These are phyloP conservation scores for Backusella circina DNA, from an alignment of 192 early-diverging fungal genomes.

Conservation along the genomic window DNA sequence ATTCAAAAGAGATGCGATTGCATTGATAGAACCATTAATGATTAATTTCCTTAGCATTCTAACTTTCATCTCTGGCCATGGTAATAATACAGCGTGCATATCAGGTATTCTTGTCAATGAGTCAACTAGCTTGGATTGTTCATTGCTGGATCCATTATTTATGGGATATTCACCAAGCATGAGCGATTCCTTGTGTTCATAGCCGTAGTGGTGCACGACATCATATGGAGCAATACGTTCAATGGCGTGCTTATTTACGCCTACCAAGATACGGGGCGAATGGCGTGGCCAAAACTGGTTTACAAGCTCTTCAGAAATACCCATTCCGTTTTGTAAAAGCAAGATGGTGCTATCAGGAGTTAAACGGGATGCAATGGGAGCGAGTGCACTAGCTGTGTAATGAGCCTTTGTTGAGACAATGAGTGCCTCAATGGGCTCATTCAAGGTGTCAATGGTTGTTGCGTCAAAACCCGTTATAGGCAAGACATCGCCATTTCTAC, in stretches of 20 bases:
- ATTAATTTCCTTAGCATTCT: conserved; percentile 55
- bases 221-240: conserved; percentile 20
- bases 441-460: background rate
- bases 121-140: background rate
- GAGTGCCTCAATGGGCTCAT: conserved; percentile 40
- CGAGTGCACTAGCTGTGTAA: conserved; percentile 44
- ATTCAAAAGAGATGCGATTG: conserved; percentile 53
- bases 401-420: conserved; percentile 66
- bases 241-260: conserved; percentile 28
- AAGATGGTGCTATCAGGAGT: conserved; percentile 41
- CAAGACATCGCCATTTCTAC: background rate
- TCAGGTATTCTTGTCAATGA: conserved; percentile 11
- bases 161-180: background rate
- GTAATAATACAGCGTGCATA: conserved; percentile 24
- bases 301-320: conserved; percentile 46
- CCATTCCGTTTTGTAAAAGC: conserved; percentile 66
- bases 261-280: conserved; percentile 12
- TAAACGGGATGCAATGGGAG: conserved; percentile 40
- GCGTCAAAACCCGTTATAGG: background rate
- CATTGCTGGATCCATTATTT: background rate
- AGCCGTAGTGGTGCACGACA: conserved; percentile 21
- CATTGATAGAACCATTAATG: conserved; percentile 66
- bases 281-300: conserved; percentile 5
- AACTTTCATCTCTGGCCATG: conserved; percentile 42
- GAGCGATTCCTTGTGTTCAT: conserved; percentile 8